Evolutionary conservation across 1,284 basidiomycete species (phyloP).

Genomic region (Tilletia walkeri): DNA sequence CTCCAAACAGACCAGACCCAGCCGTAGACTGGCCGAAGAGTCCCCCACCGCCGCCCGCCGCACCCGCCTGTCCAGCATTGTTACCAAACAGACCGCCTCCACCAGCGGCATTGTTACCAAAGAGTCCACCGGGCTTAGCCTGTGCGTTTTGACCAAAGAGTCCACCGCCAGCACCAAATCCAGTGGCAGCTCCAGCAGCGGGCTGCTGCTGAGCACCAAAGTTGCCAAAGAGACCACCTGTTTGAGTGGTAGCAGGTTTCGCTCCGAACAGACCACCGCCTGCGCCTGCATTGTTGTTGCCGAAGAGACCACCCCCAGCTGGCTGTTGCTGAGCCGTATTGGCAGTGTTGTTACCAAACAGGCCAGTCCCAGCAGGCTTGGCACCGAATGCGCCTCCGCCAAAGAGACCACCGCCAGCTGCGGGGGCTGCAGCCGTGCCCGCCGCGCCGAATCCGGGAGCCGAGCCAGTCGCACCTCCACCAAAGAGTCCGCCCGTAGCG

Average conservation of each 20-base stretch:
- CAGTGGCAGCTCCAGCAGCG: conserved; percentile 28
- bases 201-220: conserved; percentile 51
- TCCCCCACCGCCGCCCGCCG: neutral
- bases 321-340: neutral
- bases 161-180: conserved; percentile 29
- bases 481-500: conserved; percentile 3
- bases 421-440: neutral
- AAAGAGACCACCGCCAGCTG: conserved; percentile 9
- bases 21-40: neutral
- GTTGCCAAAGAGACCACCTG: conserved; percentile 57
- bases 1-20: neutral
- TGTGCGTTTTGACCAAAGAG: neutral
- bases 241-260: conserved; percentile 39
- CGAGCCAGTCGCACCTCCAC: conserved; percentile 2
- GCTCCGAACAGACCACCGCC: conserved; percentile 23
- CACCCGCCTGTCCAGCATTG: neutral
- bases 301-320: neutral
- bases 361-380: neutral
- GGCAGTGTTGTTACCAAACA: neutral
- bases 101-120: neutral
- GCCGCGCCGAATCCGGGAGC: conserved; percentile 1
- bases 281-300: neutral
- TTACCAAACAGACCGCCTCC: conserved; percentile 14
- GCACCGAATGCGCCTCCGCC: conserved; percentile 11
- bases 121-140: conserved; percentile 12